Conservation (phyloP, 768 basidiomycete genomes). For the Boletus tylopilopsis region DNA sequence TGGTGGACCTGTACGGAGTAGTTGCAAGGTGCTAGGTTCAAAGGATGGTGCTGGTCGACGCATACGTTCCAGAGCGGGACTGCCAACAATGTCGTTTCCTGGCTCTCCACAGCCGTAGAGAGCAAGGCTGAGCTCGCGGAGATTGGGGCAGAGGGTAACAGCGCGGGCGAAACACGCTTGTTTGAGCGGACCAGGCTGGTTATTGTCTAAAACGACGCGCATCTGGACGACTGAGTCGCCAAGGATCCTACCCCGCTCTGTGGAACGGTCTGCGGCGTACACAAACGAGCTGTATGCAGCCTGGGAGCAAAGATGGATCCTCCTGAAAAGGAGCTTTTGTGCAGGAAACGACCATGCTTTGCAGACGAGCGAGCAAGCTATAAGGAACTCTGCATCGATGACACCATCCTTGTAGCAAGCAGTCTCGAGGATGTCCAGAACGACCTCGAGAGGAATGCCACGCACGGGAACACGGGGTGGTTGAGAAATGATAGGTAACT, state of each 20-base stretch:
- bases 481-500: constrained; percentile 12
- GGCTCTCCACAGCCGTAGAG: constrained; percentile 57
- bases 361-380: constrained; percentile 60
- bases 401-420: constrained; percentile 40
- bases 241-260: constrained; percentile 46
- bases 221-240: constrained; percentile 52
- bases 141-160: constrained; percentile 55
- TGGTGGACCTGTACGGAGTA: constrained; percentile 51
- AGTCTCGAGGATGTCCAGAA: constrained; percentile 59
- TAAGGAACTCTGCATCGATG: constrained; percentile 42
- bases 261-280: constrained; percentile 44
- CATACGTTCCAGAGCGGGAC: constrained; percentile 44
- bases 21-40: constrained; percentile 46
- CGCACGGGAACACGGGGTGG: constrained; percentile 21
- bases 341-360: constrained; percentile 60
- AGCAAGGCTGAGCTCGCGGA: constrained; percentile 52
- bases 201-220: constrained; percentile 59
- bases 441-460: constrained; percentile 59
- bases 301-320: constrained; percentile 52
- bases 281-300: constrained; percentile 52
- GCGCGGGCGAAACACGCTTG: constrained; percentile 56
- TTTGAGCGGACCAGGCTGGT: constrained; percentile 57
- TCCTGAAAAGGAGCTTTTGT: constrained; percentile 62
- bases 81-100: constrained; percentile 47
- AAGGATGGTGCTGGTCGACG: constrained; percentile 52